Evolutionary conservation across 192 early-diverging fungal species (phyloP).

Genomic region (Bifiguratus adelaidae): DNA sequence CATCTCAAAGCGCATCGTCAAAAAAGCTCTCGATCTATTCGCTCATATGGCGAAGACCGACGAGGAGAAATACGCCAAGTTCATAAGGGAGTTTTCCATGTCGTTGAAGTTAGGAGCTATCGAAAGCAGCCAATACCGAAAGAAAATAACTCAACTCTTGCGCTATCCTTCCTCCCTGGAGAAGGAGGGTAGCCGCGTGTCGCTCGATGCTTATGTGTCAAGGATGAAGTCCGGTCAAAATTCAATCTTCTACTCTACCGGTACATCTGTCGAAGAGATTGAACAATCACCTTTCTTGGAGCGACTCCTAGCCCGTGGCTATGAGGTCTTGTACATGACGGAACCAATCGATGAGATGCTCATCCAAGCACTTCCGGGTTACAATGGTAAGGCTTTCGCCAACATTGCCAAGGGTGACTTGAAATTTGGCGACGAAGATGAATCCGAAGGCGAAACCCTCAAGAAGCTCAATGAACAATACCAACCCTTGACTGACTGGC

Average conservation of each 20-base stretch:
- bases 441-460: slow-evolving; percentile 31
- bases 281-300: slow-evolving; percentile 87
- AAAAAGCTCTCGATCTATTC: slow-evolving; percentile 85
- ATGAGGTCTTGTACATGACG: slow-evolving; percentile 79
- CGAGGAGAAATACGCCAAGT: slow-evolving; percentile 50
- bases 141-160: slow-evolving; percentile 73
- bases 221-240: slow-evolving; percentile 89
- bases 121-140: slow-evolving; percentile 62
- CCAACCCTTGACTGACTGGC: slow-evolving; percentile 45
- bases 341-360: slow-evolving; percentile 72
- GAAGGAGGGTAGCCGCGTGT: slow-evolving; percentile 28
- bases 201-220: slow-evolving; percentile 67
- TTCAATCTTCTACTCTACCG: slow-evolving; percentile 82
- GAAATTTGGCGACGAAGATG: slow-evolving; percentile 47
- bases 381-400: slow-evolving; percentile 66
- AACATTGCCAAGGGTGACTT: slow-evolving; percentile 61
- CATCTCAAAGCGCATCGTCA: slow-evolving; percentile 82
- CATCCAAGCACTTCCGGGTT: slow-evolving; percentile 58
- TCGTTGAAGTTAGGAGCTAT: slow-evolving; percentile 85
- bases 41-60: slow-evolving; percentile 49
- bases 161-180: slow-evolving; percentile 63
- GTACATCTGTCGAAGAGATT: slow-evolving; percentile 53
- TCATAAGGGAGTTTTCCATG: slow-evolving; percentile 64
- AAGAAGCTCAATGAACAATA: slow-evolving; percentile 37
- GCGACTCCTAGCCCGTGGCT: slow-evolving; percentile 74